Base-by-base conservation (phyloP, 2,329 filamentous ascomycete species). In the Fusarium odoratissimum region DNA sequence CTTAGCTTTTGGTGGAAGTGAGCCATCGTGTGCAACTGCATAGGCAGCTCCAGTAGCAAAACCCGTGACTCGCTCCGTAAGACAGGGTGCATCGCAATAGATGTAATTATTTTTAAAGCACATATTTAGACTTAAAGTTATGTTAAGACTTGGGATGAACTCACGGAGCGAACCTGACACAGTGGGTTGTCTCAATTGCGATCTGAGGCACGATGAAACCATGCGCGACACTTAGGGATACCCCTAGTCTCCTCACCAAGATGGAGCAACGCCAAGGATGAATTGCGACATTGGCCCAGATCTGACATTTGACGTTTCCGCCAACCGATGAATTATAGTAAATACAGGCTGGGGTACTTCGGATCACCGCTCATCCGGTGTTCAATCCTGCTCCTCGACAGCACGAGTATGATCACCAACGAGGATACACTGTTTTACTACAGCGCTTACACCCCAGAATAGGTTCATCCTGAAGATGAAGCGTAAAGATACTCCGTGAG, bases 171-270 rank as follows among this genome's bases (percentile, higher is more conserved):
- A 14, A 25, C 3, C 13, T 52, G 33, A 52, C 6, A 23, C 19
- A 38, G 7, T 8, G 10, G 49, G 1, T 4, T 31, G 42, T 33
- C 35, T 13, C 11, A 21, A 16, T 2, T 13, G 9, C 3, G 21
- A 42, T 33, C n/a, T 23, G 46, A 60, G 30, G 48, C 54, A 11
- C 8, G 33, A 8, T 69, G 64, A 69, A 69, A 72, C 69, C 17
- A 45, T 28, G 28, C 63, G 58, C 37, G 68, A 64, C 56, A 38
- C n/a, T 33, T 17, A 45, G 19, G 23, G 48, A 40, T n/a, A 49
- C 65, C 68, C 69, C 72, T 72, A 48, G 59, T 45, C 54, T 60
- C 37, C 48, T 42, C n/a, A 13, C 3, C 28, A 38, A 38, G 1
- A 54, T 19, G 25, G 21, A 40, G 19, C 14, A 19, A 19, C 7